Conservation (phyloP, 2,329 filamentous ascomycete genomes). For the Dothideomycetes sp. region DNA sequence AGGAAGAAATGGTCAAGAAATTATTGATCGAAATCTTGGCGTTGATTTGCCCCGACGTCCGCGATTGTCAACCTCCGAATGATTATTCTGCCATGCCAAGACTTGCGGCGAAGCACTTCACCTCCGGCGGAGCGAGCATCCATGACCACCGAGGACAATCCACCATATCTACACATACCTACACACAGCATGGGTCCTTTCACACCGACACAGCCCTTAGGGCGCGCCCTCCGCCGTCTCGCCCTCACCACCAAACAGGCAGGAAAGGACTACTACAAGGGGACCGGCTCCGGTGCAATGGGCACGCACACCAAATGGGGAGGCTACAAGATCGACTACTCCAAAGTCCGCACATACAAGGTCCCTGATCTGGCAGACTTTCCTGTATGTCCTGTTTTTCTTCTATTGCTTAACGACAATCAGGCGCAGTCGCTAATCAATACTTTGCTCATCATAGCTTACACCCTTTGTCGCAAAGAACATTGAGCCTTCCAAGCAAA, state of each 20-base stretch:
- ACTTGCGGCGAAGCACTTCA: no score
- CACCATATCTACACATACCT: no score
- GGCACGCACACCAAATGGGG: slow-evolving; percentile 75
- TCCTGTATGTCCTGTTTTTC: slow-evolving; percentile 44
- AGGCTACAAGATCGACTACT: slow-evolving; percentile 72
- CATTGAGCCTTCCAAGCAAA: slow-evolving; percentile 42
- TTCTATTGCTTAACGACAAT: neutral
- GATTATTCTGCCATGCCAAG: no score
- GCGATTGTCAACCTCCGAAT: no score
- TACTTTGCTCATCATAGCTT: slow-evolving; percentile 46
- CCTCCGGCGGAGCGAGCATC: no score
- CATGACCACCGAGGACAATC: no score
- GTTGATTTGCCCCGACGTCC: no score
- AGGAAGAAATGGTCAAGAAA: no score
- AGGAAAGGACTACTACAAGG: slow-evolving; percentile 94
- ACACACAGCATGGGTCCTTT: slow-evolving; percentile 1
- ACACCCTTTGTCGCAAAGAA: slow-evolving; percentile 65
- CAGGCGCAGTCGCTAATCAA: no score
- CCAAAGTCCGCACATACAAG: slow-evolving; percentile 83
- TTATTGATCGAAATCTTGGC: no score
- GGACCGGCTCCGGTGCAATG: slow-evolving; percentile 79
- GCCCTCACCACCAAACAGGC: slow-evolving; percentile 86
- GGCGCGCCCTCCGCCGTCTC: slow-evolving; percentile 60
- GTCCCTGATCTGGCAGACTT: slow-evolving; percentile 63
- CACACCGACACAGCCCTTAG: slow-evolving; percentile 52